Evolutionary conservation across 352 stramenopile genomes (phyloP), one percentile per base, ranked within the genome.

Genomic region (Halophytophthora polymorphica): DNA sequence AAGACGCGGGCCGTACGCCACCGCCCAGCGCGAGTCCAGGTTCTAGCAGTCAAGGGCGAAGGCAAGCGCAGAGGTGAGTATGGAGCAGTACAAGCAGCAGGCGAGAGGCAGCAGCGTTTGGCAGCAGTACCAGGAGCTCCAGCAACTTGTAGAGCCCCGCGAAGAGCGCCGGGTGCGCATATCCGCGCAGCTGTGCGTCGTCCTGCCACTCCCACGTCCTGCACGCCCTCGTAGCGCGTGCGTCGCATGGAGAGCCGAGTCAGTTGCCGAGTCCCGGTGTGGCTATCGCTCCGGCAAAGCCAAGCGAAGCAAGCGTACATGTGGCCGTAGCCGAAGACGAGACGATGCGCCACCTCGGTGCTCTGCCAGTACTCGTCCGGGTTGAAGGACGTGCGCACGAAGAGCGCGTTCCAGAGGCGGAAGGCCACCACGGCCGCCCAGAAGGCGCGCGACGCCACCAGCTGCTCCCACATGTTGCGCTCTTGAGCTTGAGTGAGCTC

Each of bases 291-390:
- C 6, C 11, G 13, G 13, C 11, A 38, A 7, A 14, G 6, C 6
- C 29, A 12, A 34, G 6, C 23, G 6, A 7, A 38, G n/a, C n/a
- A n/a, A n/a, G 62, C 83, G 39, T 50, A 94, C 83, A 93, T 42
- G 31, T 95, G 69, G 38, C 86, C 83, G 43, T 95, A 91, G 49
- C 77, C 81, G 59, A 94, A 96, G n/a, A 88, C 86, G 40, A 95
- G 60, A 39, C 66, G 78, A 42, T 96, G 85, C 42, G 86, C 86
- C 29, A 96, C 83, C 61, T 96, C 86, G 2, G 81, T 84, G 51
- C 84, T 88, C 58, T 96, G 86, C 86, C 86, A 96, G 66, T 88
- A 96, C 65, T 96, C 86, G 53, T 96, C 86, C 17, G 86, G 80
- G 47, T 93, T 93, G 68, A 95, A 96, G 42, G 64, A 73, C 49